Conservation (phyloP, 768 basidiomycete species). For the Clitopilus hobsonii region DNA sequence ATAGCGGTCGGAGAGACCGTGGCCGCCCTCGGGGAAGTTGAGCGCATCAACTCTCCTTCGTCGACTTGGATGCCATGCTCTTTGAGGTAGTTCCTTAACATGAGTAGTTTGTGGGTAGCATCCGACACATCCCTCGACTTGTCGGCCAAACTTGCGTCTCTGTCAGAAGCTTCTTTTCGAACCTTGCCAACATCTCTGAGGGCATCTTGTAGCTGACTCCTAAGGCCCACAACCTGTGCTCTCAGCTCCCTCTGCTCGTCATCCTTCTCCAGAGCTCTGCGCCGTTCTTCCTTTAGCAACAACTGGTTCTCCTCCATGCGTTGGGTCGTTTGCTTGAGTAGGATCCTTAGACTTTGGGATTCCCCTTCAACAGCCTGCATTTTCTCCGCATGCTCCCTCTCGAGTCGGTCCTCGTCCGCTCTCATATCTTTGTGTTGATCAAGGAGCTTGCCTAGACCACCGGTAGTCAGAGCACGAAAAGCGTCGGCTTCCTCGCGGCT, state of each 20-base stretch:
- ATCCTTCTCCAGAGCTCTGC: slow-evolving; percentile 58
- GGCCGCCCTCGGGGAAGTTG: slow-evolving; percentile 33
- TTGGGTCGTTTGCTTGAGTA: slow-evolving; percentile 75
- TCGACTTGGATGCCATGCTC: slow-evolving; percentile 83
- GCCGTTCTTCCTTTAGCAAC: slow-evolving; percentile 65
- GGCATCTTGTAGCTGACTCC: slow-evolving; percentile 66
- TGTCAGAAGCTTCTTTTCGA: slow-evolving; percentile 63
- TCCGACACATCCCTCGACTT: slow-evolving; percentile 65
- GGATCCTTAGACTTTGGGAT: slow-evolving; percentile 64
- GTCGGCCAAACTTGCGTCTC: slow-evolving; percentile 62
- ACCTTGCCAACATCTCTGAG: slow-evolving; percentile 64
- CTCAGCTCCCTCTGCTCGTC: slow-evolving; percentile 59
- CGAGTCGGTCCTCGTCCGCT: slow-evolving; percentile 75
- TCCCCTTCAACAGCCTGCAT: slow-evolving; percentile 78
- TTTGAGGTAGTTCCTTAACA: slow-evolving; percentile 81
- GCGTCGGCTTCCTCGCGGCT: slow-evolving; percentile 92
- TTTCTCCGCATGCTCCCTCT: slow-evolving; percentile 79
- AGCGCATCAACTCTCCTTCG: slow-evolving; percentile 53
- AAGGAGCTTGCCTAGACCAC: slow-evolving; percentile 79
- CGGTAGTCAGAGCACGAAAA: slow-evolving; percentile 81
- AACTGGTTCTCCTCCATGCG: slow-evolving; percentile 65
- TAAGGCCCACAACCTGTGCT: slow-evolving; percentile 70
- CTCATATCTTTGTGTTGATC: slow-evolving; percentile 84
- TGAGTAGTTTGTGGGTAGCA: slow-evolving; percentile 64
- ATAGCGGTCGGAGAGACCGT: slow-evolving; percentile 41